Percentiles rank a stretch among this genome's conserved stretches.
Conservation (phyloP, 2,329 filamentous ascomycete species). For the Parastagonospora nodorum region DNA sequence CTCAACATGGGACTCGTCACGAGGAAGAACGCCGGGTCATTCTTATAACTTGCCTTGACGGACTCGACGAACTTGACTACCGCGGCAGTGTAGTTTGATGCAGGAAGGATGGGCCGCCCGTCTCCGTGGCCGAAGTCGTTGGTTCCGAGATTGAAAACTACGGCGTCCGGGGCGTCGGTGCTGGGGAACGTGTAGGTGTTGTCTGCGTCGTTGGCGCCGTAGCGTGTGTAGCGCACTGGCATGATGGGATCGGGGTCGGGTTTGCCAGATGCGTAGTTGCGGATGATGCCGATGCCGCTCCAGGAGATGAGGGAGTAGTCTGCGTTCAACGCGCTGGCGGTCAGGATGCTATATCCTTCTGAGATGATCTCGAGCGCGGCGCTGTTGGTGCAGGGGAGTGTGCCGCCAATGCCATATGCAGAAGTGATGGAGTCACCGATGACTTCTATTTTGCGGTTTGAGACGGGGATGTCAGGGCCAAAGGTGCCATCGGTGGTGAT, state of each 20-base stretch:
- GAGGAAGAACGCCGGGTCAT: slow-evolving; percentile 50
- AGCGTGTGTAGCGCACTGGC: slow-evolving; percentile 51
- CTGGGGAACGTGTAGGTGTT: slow-evolving; percentile 48
- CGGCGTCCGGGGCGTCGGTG: slow-evolving; percentile 39
- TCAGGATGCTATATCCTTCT: slow-evolving; percentile 51
- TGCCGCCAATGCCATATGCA: slow-evolving; percentile 52
- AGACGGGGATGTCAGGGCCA: slow-evolving; percentile 12
- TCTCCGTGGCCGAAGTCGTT: slow-evolving; percentile 50
- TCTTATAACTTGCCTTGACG: slow-evolving; percentile 29
- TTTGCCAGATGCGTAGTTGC: slow-evolving; percentile 44
- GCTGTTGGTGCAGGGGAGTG: slow-evolving; percentile 48
- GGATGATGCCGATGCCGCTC: slow-evolving; percentile 52
- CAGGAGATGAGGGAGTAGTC: slow-evolving; percentile 53
- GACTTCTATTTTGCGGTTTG: slow-evolving; percentile 49
- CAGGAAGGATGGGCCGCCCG: slow-evolving; percentile 14
- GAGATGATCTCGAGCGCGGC: slow-evolving; percentile 49
- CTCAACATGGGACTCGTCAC: slow-evolving; percentile 49
- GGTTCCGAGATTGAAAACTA: slow-evolving; percentile 54
- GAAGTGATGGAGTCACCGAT: slow-evolving; percentile 55
- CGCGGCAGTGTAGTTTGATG: slow-evolving; percentile 16
- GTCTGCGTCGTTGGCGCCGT: slow-evolving; percentile 49
- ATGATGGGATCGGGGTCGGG: slow-evolving; percentile 44
- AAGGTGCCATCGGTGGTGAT: slow-evolving; percentile 37
- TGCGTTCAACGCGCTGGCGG: slow-evolving; percentile 48
- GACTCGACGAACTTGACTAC: slow-evolving; percentile 36